Evolutionary conservation across 305 asterid genomes (phyloP), one percentile per base, ranked within the genome.

Genomic region (Galium porrigens): DNA sequence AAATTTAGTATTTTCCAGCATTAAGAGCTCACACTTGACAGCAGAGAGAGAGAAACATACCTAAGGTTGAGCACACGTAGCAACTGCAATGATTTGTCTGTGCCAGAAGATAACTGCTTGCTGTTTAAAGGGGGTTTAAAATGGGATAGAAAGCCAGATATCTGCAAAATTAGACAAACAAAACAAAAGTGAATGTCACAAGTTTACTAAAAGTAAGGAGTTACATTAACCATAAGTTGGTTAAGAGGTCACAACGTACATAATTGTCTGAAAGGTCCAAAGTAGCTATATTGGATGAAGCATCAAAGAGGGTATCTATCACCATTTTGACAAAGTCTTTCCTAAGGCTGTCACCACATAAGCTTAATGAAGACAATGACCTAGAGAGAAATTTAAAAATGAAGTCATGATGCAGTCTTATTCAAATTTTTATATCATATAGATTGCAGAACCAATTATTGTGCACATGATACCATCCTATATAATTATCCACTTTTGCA

Each of bases 191-290:
- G 51, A 48, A 34, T 33, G 29, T 39, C 48, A 39, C 4, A 34
- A 46, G 61, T 42, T 42, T n/a, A 36, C 52, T 49, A 29, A 34
- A 32, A 49, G 27, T 52, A 5, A 64, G 42, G 18, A 22, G 53
- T 49, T 70, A 30, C 60, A 61, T 53, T 10, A 70, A 68, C 63
- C 37, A 51, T 36, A 62, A 65, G 61, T 25, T 64, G 37, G 58
- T 60, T 46, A 39, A 22, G 46, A 58, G 48, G 66, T 55, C 63
- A 49, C 61, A 58, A 75, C 96, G 77, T 73, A 91, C 98, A 79
- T 76, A 79, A 72, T 91, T 91, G 72, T 91, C 98, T 54, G 98
- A 91, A 70, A 91, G 94, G 78, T 91, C 94, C 63, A 91, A 89
- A 68, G 70, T 29, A 65, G 79, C 76, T 74, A 91, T 76, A 65